A percentile compares a stretch with the other conserved stretches of the same genome.
Evolutionary conservation across 2,329 filamentous ascomycete genomes (phyloP).

Genomic region (Ascochyta viciae-villosae): DNA sequence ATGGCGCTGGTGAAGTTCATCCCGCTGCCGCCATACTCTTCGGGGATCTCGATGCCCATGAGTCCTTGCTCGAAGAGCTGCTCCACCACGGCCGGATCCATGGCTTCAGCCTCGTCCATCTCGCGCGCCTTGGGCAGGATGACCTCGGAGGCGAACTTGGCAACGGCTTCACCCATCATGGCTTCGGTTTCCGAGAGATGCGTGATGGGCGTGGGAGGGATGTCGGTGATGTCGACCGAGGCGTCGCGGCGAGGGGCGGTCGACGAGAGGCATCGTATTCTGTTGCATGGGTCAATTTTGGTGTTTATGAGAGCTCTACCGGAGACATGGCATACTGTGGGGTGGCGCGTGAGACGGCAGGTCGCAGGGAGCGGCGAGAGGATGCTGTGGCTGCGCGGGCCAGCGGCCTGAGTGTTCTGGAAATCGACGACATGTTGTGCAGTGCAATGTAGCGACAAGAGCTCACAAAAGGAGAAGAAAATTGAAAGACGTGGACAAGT

Average conservation of each 20-base stretch:
- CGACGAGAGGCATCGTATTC: slow-evolving; percentile 54
- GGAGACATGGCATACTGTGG: slow-evolving; percentile 38
- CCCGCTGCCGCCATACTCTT: slow-evolving; percentile 93
- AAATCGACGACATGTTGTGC: slow-evolving; percentile 40
- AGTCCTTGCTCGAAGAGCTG: slow-evolving; percentile 96
- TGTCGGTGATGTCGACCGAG: slow-evolving; percentile 66
- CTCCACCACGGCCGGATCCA: slow-evolving; percentile 89
- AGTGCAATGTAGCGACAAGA: not conserved
- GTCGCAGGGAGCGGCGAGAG: slow-evolving; percentile 34
- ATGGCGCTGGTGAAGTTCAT: slow-evolving; percentile 99
- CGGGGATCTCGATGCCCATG: slow-evolving; percentile 97
- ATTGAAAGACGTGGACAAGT: slow-evolving; percentile 1
- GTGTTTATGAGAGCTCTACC: not conserved
- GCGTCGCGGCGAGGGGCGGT: slow-evolving; percentile 49
- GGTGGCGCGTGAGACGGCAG: slow-evolving; percentile 36
- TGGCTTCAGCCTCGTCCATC: slow-evolving; percentile 95
- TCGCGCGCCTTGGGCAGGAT: slow-evolving; percentile 91
- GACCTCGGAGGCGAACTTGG: slow-evolving; percentile 87
- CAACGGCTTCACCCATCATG: slow-evolving; percentile 88
- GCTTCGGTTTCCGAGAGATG: slow-evolving; percentile 89
- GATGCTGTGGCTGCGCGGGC: slow-evolving; percentile 39
- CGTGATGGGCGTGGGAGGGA: slow-evolving; percentile 90
- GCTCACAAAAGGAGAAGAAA: not conserved
- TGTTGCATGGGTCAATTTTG: slow-evolving; percentile 6
- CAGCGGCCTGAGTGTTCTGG: slow-evolving; percentile 41